Conservation (phyloP, 116 monocot species). For the Iris pallida region DNA sequence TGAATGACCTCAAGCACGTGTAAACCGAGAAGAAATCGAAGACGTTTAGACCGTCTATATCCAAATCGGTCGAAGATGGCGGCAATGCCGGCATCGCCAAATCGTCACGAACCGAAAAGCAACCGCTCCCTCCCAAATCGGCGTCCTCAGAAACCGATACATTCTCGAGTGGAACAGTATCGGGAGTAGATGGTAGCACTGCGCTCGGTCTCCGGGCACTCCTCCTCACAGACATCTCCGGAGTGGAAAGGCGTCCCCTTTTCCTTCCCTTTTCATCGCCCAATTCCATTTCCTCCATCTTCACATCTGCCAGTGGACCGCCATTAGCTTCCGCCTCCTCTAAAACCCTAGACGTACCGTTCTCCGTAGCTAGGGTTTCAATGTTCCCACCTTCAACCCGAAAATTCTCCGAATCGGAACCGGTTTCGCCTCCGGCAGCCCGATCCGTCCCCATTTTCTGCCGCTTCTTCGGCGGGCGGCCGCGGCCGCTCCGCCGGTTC, state of each 20-base stretch:
- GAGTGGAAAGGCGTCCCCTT: conserved; percentile 26
- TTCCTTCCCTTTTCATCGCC: conserved; percentile 25
- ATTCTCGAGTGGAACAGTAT: conserved; percentile 10
- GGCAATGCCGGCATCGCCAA: conserved; percentile 41
- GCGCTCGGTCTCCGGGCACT: conserved; percentile 52
- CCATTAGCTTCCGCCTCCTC: conserved; percentile 5
- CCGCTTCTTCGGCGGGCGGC: conserved; percentile 32
- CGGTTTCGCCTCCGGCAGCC: not conserved
- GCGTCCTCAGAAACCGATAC: not conserved
- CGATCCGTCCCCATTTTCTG: conserved; percentile 1
- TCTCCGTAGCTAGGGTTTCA: conserved; percentile 3
- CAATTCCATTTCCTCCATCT: conserved; percentile 6
- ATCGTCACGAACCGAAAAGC: conserved; percentile 8
- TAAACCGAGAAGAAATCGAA: conserved; percentile 90
- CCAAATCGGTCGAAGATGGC: conserved; percentile 57
- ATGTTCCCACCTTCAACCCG: not conserved
- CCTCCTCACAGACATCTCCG: conserved; percentile 52
- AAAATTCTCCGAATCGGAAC: not conserved
- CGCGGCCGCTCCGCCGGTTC: not conserved
- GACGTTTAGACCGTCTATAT: conserved; percentile 60
- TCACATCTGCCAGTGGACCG: not conserved
- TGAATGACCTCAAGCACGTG: conserved; percentile 74
- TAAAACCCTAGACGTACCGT: not conserved
- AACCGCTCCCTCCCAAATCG: not conserved
- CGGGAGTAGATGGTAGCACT: conserved; percentile 3